Base-by-base conservation (phyloP, 169 alveolate species). In the Besnoitia besnoiti region DNA sequence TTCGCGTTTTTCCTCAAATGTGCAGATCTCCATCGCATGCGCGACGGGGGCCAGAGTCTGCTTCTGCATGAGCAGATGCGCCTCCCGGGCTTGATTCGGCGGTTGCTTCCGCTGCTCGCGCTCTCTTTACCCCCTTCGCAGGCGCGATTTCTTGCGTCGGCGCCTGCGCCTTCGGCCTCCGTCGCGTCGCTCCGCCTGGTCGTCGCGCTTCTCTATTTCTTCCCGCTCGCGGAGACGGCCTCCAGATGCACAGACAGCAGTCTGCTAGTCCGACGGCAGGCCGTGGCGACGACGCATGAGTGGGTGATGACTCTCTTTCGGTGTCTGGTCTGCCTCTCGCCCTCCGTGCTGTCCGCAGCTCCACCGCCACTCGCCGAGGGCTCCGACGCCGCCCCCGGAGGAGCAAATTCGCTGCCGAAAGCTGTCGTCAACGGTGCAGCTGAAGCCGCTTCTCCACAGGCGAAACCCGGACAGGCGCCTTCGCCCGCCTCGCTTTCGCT, bases 241-340 rank as follows among this genome's bases (percentile, higher is more conserved):
- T 46, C 33, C 35, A 21, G 91, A 50, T 87, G 91, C 40, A 87
- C 46, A 87, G 91, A 87, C 91, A 87, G 49, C 47, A 59, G 85
- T 21, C 73, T 87, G 44, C 37, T 87, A 5, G 91, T 87, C 42
- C 59, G 91, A 85, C 39, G 91, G 42, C 91, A 87, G 59, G 91
- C 91, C 14, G 67, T 87, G 0, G 33, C 49, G 5, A 40, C 91
- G 8, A 47, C 39, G 61, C 85, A 87, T 33, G 67, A 33, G 35
- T 87, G 62, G 67, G 67, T 16, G 12, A 10, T 5, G 4, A 19
- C 33, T 55, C 67, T 55, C 33, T 16, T 55, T 55, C 67, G 67
- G 67, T 3, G 12, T 55, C 67, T 3, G 67, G 33, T 55, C 30
- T 16, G 67, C 3, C 67, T 3, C n/a, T 55, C n/a, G 7, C 67